Evolutionary conservation across 2,329 filamentous ascomycete genomes (phyloP).

Genomic region (Hypocreales sp.): DNA sequence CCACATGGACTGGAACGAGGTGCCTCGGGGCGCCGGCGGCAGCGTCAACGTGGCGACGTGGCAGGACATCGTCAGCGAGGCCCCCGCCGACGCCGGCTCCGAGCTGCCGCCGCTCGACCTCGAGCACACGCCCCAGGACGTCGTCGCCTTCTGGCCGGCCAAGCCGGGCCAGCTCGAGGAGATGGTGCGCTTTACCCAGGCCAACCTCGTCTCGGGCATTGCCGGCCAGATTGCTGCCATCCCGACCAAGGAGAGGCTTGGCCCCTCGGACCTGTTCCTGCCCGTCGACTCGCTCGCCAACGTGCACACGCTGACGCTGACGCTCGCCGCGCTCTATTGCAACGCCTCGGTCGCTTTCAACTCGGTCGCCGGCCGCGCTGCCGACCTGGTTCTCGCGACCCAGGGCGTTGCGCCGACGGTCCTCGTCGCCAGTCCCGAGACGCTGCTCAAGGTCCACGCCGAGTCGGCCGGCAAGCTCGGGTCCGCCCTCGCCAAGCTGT

Average conservation of each 20-base stretch:
- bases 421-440: slow-evolving; percentile 61
- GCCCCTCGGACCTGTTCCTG: slow-evolving; percentile 64
- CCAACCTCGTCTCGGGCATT: slow-evolving; percentile 76
- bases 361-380: slow-evolving; percentile 61
- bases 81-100: slow-evolving; percentile 36
- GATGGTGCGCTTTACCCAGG: slow-evolving; percentile 68
- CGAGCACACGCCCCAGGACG: slow-evolving; percentile 33
- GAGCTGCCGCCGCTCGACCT: slow-evolving; percentile 51
- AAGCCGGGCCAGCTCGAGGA: slow-evolving; percentile 39
- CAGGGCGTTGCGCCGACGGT: slow-evolving; percentile 67
- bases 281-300: slow-evolving; percentile 69
- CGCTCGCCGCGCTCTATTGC: slow-evolving; percentile 67
- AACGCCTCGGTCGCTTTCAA: slow-evolving; percentile 80
- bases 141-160: slow-evolving; percentile 53
- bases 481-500: slow-evolving; percentile 47
- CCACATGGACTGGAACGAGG: slow-evolving; percentile 91
- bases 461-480: slow-evolving; percentile 43
- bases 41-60: slow-evolving; percentile 76
- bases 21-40: slow-evolving; percentile 61
- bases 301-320: slow-evolving; percentile 64
- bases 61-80: slow-evolving; percentile 74
- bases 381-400: slow-evolving; percentile 59
- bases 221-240: slow-evolving; percentile 64
- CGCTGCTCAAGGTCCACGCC: slow-evolving; percentile 51
- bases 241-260: slow-evolving; percentile 59